A percentile compares a stretch with the other conserved stretches of the same genome.
These are phyloP conservation scores for Prunus padus DNA, from an alignment of 306 rosid genomes.

Conservation along the genomic window DNA sequence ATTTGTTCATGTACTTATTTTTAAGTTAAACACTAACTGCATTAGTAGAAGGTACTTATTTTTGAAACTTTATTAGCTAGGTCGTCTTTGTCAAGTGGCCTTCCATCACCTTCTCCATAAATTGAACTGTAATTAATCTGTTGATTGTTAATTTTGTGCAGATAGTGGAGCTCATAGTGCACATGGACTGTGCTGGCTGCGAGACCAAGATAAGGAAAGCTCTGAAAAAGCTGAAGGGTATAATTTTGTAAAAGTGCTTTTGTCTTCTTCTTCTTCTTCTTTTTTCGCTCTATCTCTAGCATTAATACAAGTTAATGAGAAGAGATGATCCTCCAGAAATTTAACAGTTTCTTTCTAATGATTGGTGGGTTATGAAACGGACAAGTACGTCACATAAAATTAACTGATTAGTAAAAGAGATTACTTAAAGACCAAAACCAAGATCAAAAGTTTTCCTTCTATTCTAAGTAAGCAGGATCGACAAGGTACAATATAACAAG, in stretches of 20 bases:
- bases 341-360: no score
- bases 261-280: no score
- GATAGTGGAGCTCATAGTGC: conserved; percentile 62
- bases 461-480: no score
- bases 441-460: background rate
- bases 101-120: background rate
- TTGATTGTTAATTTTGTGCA: conserved; percentile 21
- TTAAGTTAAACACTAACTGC: background rate
- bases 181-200: conserved; percentile 69
- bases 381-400: background rate
- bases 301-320: background rate
- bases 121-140: background rate
- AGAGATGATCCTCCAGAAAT: no score
- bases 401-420: background rate
- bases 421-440: no score
- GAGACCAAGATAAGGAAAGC: conserved; percentile 63
- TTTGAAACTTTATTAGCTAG: background rate
- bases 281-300: background rate
- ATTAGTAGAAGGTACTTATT: background rate
- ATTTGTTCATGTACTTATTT: background rate
- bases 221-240: conserved; percentile 54
- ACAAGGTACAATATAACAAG: background rate
- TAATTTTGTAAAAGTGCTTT: background rate
- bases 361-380: no score
- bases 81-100: background rate